Evolutionary conservation across 495 filamentous ascomycete genomes (phyloP).

Genomic region (Aspergillus cristatus): DNA sequence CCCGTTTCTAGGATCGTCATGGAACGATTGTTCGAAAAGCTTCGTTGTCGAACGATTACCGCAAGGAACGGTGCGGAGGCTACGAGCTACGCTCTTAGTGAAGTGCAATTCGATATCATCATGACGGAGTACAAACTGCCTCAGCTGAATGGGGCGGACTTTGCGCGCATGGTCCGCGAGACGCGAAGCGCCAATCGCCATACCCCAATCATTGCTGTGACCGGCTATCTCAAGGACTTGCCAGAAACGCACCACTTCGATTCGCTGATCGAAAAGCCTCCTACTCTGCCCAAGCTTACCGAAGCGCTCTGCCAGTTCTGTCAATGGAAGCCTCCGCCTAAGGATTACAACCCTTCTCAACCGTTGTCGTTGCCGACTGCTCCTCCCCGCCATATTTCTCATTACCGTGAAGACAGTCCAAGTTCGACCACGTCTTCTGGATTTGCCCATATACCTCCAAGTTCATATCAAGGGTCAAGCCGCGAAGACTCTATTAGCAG

Average conservation of each 20-base stretch:
- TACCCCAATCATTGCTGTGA: conserved; percentile 95
- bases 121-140: conserved; percentile 95
- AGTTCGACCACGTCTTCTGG: conserved; percentile 71
- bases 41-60: conserved; percentile 89
- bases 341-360: conserved; percentile 35
- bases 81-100: conserved; percentile 81
- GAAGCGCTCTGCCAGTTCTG: conserved; percentile 80
- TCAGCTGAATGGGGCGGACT: conserved; percentile 86
- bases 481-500: conserved; percentile 80
- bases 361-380: conserved; percentile 51
- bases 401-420: conserved; percentile 68
- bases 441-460: conserved; percentile 58
- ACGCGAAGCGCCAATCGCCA: conserved; percentile 89
- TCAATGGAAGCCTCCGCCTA: conserved; percentile 77
- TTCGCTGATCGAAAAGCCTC: conserved; percentile 88
- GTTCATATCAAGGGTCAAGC: conserved; percentile 67
- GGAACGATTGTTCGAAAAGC: conserved; percentile 91
- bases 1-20: conserved; percentile 95
- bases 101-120: conserved; percentile 92
- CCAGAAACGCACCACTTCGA: conserved; percentile 92
- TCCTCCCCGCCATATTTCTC: conserved; percentile 49
- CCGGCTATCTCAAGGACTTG: conserved; percentile 92
- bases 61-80: conserved; percentile 84
- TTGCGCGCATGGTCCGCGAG: conserved; percentile 93
- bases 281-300: conserved; percentile 76